Evolutionary conservation across 1,284 basidiomycete genomes (phyloP), one percentile per base, ranked within the genome.

Genomic region (Volvariella surrecta): DNA sequence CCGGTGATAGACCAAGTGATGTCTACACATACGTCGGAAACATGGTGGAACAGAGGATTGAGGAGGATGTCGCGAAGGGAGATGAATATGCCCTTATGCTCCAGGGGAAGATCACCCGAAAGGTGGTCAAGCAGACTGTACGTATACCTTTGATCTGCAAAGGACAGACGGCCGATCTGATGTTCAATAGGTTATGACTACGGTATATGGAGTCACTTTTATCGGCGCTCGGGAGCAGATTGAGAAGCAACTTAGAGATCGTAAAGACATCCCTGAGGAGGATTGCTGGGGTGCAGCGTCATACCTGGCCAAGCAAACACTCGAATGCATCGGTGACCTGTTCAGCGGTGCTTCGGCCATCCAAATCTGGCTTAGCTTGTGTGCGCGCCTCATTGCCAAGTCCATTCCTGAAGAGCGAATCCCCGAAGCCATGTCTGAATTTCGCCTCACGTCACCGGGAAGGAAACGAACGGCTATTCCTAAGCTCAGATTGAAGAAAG

Each of bases 101-200:
- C 15, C 51, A 73, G 31, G 91, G 89, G 42, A 91, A 92, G 59
- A 76, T 99, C 35, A 76, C 90, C 4, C 70, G 96, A 39, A 99
- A 99, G 64, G 85, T 98, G 18, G 95, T 99, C 54, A 99, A 99
- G 73, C 95, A 99, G 70, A 98, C 95, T 15, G 89, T 85, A 32
- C 43, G 74, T 66, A 28, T 30, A 3, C 30, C 18, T 30, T 15
- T 17, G 16, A 18, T 11, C 3, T 28, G 13, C 32, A 24, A 44
- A 7, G n/a, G 9, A 39, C 19, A 31, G 15, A 30, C 4, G 40
- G 17, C 17, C 20, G 17, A 39, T n/a, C 22, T 46, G 17, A 28
- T 35, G 37, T 39, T 3, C 30, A 40, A 1, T 50, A 84, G 77
- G 90, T 98, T 54, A 99, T 99, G 96, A 99, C 96, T 0, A 99